A percentile compares a stretch with the other conserved stretches of the same genome.
Conservation (phyloP, 179 eudicot species). For the Carnegiea gigantea region DNA sequence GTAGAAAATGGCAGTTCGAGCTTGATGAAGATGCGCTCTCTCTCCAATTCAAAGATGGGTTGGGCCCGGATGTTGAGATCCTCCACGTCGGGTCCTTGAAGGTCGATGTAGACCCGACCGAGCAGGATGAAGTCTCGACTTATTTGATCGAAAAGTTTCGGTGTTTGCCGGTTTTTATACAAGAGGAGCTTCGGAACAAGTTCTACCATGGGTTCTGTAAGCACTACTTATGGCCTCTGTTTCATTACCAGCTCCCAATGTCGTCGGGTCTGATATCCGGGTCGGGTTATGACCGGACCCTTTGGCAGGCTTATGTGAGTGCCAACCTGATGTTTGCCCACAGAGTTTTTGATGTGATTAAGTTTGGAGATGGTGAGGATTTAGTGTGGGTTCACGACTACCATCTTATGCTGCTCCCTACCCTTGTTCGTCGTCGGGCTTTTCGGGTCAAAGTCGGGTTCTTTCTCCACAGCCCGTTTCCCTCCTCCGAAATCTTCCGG, state of each 20-base stretch:
- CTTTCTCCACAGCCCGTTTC: too few species aligned
- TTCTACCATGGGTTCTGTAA: too few species aligned
- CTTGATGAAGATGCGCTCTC: constrained; percentile 57
- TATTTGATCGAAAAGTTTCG: constrained; percentile 47
- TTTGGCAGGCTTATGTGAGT: constrained; percentile 78
- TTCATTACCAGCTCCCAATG: constrained; percentile 33
- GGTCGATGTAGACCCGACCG: constrained; percentile 41
- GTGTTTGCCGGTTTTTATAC: constrained; percentile 73
- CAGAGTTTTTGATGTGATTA: constrained; percentile 61
- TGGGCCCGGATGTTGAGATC: constrained; percentile 43
- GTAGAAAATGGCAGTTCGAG: constrained; percentile 52
- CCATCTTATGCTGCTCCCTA: constrained; percentile 86
- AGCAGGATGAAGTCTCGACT: constrained; percentile 64
- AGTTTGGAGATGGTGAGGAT: constrained; percentile 57
- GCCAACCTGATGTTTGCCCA: constrained; percentile 71
- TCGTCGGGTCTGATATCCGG: constrained; percentile 39
- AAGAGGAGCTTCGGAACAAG: constrained; percentile 44
- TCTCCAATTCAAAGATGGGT: constrained; percentile 69
- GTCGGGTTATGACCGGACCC: constrained; percentile 48
- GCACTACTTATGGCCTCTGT: too few species aligned
- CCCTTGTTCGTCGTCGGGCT: constrained; percentile 61
- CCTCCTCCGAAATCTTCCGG: too few species aligned
- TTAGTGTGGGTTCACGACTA: constrained; percentile 88
- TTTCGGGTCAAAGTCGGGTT: constrained; percentile 21
- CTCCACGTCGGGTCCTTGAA: constrained; percentile 59